Conservation (phyloP, 1,284 basidiomycete genomes). For the Rhodotorula sp. region DNA sequence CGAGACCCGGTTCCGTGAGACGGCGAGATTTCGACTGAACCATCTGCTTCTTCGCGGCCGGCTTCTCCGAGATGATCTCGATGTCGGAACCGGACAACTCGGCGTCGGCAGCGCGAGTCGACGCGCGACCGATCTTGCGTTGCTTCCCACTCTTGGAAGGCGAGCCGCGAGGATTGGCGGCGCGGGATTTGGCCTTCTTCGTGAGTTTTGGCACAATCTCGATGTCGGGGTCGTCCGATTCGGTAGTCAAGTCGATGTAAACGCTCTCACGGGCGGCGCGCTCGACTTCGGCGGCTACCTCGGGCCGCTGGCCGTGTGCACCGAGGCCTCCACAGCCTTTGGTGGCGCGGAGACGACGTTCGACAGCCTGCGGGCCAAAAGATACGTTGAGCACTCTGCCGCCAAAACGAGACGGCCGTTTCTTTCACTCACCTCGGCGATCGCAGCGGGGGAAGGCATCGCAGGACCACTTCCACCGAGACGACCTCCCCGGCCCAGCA, state of each 20-base stretch:
- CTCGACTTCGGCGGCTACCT: constrained; percentile 55
- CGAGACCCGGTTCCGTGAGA: neutral
- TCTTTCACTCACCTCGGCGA: constrained; percentile 63
- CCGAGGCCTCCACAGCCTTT: constrained; percentile 58
- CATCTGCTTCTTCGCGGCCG: neutral
- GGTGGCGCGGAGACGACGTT: constrained; percentile 69
- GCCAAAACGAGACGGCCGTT: too few relatives aligned
- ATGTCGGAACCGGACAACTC: constrained; percentile 19
- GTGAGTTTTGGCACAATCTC: neutral
- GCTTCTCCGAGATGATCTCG: constrained; percentile 20
- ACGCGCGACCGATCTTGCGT: constrained; percentile 8
- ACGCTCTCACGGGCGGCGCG: constrained; percentile 64
- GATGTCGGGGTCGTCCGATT: neutral
- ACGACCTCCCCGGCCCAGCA: constrained; percentile 53
- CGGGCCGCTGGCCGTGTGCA: constrained; percentile 14
- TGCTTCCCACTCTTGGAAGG: too few relatives aligned
- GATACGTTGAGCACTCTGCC: too few relatives aligned
- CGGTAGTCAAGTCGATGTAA: constrained; percentile 52
- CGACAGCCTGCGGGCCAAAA: constrained; percentile 76
- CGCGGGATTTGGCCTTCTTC: too few relatives aligned
- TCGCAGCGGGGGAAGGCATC: constrained; percentile 50
- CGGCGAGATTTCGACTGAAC: neutral
- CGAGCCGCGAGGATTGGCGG: too few relatives aligned
- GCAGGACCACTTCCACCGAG: constrained; percentile 38
- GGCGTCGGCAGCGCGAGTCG: constrained; percentile 17